These are phyloP conservation scores for Pseudoturritis turrita DNA, from an alignment of 345 rosid genomes.

Conservation along the genomic window DNA sequence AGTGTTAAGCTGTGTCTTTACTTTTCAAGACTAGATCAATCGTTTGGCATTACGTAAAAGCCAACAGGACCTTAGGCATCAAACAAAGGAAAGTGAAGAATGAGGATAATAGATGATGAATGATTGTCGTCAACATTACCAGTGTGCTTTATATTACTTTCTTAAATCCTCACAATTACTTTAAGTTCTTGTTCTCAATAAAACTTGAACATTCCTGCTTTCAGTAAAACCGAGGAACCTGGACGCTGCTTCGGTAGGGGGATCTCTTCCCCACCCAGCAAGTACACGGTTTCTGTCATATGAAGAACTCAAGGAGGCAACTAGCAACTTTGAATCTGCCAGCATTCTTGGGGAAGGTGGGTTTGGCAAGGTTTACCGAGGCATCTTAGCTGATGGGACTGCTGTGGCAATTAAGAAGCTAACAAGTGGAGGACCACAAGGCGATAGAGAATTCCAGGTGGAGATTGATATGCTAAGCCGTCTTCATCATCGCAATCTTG, in stretches of 20 bases:
- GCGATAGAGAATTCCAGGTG: conserved; percentile 91
- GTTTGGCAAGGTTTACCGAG: conserved; percentile 95
- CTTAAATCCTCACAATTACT: neutral
- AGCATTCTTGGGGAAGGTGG: conserved; percentile 99
- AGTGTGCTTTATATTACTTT: neutral
- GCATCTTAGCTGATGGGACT: conserved; percentile 95
- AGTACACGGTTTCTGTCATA: conserved; percentile 85
- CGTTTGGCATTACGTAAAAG: neutral
- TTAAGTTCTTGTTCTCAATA: neutral
- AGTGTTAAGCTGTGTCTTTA: neutral
- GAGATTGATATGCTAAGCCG: conserved; percentile 99
- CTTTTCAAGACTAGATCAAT: conserved; percentile 1
- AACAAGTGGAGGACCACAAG: conserved; percentile 88
- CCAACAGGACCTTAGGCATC: neutral
- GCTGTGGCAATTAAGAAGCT: conserved; percentile 98
- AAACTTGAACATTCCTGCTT: neutral
- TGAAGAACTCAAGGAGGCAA: conserved; percentile 94
- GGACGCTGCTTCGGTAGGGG: conserved; percentile 46
- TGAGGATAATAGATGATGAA: neutral
- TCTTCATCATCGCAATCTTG: conserved; percentile 99
- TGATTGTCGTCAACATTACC: neutral
- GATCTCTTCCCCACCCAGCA: conserved; percentile 78
- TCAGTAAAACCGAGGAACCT: conserved; percentile 60
- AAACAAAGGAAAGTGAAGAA: neutral
- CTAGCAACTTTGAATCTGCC: conserved; percentile 78